Percentiles rank a stretch among this genome's conserved stretches.
phyloP scores from a whole-genome alignment of 116 monocot genomes.

The Papilionanthe hybrid region DNA sequence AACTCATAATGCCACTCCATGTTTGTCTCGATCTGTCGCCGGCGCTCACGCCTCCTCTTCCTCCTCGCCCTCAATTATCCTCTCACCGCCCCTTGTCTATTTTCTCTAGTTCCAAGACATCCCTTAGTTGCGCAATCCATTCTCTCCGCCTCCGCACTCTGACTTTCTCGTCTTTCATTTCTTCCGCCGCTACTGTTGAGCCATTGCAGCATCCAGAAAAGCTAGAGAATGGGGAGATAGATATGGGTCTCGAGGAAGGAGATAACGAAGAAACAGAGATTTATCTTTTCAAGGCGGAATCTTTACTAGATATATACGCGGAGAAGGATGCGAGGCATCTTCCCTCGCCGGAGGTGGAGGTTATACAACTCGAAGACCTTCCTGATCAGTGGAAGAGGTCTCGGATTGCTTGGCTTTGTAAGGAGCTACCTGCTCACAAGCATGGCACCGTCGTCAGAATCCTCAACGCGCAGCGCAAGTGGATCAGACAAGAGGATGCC shows the following conservation, averaged over 20 bases:
- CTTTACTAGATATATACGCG: conserved; percentile 8
- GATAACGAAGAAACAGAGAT: background rate
- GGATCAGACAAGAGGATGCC: conserved; percentile 76
- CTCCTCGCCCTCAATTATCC: conserved; percentile 9
- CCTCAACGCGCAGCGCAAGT: conserved; percentile 90
- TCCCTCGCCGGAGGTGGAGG: conserved; percentile 39
- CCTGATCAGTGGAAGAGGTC: conserved; percentile 93
- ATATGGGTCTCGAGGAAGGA: background rate
- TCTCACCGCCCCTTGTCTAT: background rate
- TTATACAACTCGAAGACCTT: conserved; percentile 70
- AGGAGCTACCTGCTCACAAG: conserved; percentile 84
- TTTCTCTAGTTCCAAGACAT: conserved; percentile 4
- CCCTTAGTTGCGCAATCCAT: background rate
- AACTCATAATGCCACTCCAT: too few species aligned
- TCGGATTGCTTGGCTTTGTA: conserved; percentile 94
- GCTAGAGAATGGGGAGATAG: conserved; percentile 11
- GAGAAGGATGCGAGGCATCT: conserved; percentile 36
- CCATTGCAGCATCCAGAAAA: background rate
- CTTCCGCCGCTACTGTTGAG: background rate
- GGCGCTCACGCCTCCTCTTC: background rate
- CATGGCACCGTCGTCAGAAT: conserved; percentile 59
- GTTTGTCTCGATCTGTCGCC: background rate
- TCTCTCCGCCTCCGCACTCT: conserved; percentile 9
- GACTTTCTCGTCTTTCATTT: conserved; percentile 1
- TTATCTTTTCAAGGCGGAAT: conserved; percentile 2